Base-by-base conservation (phyloP, 2,329 filamentous ascomycete species). In the Clonostachys chloroleuca region DNA sequence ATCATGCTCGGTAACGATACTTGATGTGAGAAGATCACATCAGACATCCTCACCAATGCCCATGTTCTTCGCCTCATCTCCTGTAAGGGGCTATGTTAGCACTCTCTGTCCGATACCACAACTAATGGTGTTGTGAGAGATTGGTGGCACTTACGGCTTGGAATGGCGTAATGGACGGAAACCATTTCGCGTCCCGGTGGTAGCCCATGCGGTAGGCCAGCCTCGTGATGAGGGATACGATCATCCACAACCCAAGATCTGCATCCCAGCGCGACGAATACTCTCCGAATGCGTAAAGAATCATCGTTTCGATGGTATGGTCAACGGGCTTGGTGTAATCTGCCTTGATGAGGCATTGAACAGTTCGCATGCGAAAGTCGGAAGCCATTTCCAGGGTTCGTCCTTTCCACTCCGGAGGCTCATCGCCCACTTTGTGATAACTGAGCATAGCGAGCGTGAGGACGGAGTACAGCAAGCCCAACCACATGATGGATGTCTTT, bases 1-100 rank as follows among this genome's bases (percentile, higher is more conserved):
- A 92, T 84, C 77, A 92, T 90, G 51, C 69, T 78, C 5, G 80
- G 79, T 17, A 83, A 60, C n/a, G 77, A 81, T 3, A 83, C 74
- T 58, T 90, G 86, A 51, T 89, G 86, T 1, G 89, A 92, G 58
- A 92, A 89, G 47, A 91, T 74, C 12, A 89, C 75, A 60, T 94
- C 89, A 30, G 80, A 76, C 67, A 88, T 86, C 46, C 86, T 78
- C 37, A 94, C 75, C 45, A 89, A 74, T 8, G 84, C 80, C 89
- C 84, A 87, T 5, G 80, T 75, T 50, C 84, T 71, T 35, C 83
- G 72, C 53, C 84, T 74, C 81, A 87, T 92, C 68, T 94, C 89
- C 24, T 30, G 24, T 30, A 30, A 30, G 24, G 24, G 24, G 8
- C 71, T 80, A 47, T 30, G 10, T 43, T n/a, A 36, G 16, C 5